Percentiles rank a stretch among this genome's conserved stretches.
phyloP scores from a whole-genome alignment of 352 stramenopile species.

The Phytopythium boreale region DNA sequence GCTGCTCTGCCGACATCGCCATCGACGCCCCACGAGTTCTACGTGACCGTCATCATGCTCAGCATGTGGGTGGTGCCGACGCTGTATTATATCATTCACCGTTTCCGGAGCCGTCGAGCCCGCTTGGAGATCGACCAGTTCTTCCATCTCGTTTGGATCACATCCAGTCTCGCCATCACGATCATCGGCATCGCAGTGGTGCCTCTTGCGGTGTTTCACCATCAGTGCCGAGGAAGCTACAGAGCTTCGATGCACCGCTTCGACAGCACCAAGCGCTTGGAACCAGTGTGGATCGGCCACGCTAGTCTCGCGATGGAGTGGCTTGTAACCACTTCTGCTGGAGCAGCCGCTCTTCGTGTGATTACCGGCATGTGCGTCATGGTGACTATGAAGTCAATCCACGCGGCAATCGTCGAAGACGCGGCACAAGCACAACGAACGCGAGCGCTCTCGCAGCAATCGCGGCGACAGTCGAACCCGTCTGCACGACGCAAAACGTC shows the following conservation, averaged over 20 bases:
- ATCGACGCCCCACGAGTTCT: conserved; percentile 2
- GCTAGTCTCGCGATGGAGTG: conserved; percentile 1
- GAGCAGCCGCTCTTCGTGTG: background rate
- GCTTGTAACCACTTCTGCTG: background rate
- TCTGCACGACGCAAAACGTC: background rate
- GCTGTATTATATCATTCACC: background rate
- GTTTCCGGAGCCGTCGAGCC: background rate
- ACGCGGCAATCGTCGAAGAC: background rate
- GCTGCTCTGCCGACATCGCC: background rate
- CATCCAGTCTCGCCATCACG: background rate
- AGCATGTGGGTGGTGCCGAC: conserved; percentile 3
- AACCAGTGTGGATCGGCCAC: conserved; percentile 3
- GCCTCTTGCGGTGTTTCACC: conserved; percentile 6
- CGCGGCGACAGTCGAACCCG: background rate
- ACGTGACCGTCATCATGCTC: background rate
- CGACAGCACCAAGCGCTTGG: background rate
- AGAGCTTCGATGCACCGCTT: background rate
- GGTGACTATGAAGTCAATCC: background rate
- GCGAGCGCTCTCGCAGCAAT: background rate
- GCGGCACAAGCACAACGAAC: background rate
- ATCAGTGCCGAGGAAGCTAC: conserved; percentile 4
- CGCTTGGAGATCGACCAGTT: background rate
- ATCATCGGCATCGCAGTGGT: conserved; percentile 2
- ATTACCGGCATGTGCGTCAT: background rate
- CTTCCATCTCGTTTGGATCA: conserved; percentile 5